Evolutionary conservation across 805 yeast genomes (phyloP).

Genomic region (Sugiyamaella lignohabitans): DNA sequence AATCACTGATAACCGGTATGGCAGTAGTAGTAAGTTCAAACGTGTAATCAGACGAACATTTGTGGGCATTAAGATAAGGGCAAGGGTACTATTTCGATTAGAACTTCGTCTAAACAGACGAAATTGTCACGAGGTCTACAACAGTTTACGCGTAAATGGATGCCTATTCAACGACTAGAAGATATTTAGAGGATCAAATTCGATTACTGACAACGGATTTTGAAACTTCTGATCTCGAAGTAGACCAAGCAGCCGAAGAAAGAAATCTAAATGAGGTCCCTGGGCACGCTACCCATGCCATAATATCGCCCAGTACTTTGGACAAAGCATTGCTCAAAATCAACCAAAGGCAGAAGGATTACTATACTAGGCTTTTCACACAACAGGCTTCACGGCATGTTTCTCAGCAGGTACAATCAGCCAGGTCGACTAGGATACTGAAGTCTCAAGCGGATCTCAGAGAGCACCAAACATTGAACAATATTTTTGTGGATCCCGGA

Average conservation of each 20-base stretch:
- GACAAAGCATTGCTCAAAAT: conserved; percentile 2
- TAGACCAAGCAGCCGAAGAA: background rate
- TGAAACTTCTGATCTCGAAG: background rate
- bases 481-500: background rate
- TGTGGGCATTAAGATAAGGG: too few species aligned
- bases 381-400: conserved; percentile 13
- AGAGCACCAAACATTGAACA: background rate
- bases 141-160: too few species aligned
- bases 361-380: conserved; percentile 8
- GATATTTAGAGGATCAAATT: conserved; percentile 9
- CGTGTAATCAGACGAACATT: too few species aligned
- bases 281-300: background rate
- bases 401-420: conserved; percentile 1
- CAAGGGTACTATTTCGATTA: too few species aligned
- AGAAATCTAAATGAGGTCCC: background rate
- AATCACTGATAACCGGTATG: too few species aligned
- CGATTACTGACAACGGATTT: background rate
- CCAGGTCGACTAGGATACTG: background rate
- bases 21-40: too few species aligned
- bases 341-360: conserved; percentile 3
- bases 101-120: too few species aligned
- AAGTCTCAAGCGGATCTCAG: background rate
- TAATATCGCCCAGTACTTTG: background rate
- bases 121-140: too few species aligned
- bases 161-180: conserved; percentile 1